Conservation (phyloP, 345 rosid species). For the Gossypium longicalyx region DNA sequence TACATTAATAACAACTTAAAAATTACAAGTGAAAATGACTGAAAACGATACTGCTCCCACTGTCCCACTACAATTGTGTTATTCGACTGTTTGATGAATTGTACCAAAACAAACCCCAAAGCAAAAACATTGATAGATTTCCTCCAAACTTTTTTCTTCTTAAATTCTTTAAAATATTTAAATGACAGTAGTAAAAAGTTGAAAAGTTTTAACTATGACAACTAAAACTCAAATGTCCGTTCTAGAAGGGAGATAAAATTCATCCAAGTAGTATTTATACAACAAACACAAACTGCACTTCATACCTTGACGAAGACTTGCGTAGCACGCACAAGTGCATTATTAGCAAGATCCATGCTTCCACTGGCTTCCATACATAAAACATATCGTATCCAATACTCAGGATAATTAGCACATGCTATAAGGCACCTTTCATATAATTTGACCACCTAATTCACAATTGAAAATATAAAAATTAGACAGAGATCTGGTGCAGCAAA, state of each 20-base stretch:
- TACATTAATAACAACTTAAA: no score
- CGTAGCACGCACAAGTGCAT: conserved; percentile 89
- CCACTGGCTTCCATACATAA: conserved; percentile 76
- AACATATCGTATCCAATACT: conserved; percentile 84
- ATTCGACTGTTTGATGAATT: neutral
- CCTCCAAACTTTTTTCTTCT: neutral
- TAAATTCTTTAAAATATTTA: neutral
- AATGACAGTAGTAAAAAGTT: neutral
- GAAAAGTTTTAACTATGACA: neutral
- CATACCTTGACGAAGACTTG: conserved; percentile 95
- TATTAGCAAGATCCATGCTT: conserved; percentile 84
- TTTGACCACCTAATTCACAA: conserved; percentile 68
- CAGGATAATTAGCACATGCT: conserved; percentile 95
- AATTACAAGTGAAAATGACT: no score
- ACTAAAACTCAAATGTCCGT: neutral
- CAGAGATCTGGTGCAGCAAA: conserved; percentile 5
- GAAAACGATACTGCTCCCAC: neutral
- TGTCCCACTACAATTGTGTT: neutral
- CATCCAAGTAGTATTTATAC: neutral
- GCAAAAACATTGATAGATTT: neutral
- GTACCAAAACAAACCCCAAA: neutral
- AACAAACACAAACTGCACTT: neutral
- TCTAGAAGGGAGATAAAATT: neutral
- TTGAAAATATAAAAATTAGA: conserved; percentile 22
- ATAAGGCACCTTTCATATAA: conserved; percentile 90